Conservation (phyloP, 305 asterid genomes). For the Fraxinus dipetala region DNA sequence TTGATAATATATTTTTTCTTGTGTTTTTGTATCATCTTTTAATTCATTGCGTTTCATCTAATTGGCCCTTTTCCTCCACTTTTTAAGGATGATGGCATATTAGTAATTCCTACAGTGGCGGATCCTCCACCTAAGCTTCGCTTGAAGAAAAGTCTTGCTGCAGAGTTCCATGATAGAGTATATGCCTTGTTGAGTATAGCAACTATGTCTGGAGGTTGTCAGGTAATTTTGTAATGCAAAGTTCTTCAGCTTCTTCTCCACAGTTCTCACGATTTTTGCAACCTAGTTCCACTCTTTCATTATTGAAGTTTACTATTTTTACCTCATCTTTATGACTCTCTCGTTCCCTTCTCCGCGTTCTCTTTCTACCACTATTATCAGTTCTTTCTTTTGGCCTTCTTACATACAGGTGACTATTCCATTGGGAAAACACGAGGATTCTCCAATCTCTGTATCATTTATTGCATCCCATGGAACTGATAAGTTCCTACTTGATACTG, state of each 20-base stretch:
- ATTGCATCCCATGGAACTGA: conserved; percentile 80
- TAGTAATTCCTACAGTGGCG: conserved; percentile 73
- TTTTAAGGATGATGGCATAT: conserved; percentile 64
- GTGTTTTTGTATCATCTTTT: not conserved
- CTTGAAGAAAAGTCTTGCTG: conserved; percentile 42
- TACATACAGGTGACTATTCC: conserved; percentile 72
- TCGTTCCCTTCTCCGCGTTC: not conserved
- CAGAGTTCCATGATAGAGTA: conserved; percentile 54
- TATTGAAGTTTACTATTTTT: not conserved
- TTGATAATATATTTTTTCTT: not conserved
- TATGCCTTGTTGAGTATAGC: conserved; percentile 66
- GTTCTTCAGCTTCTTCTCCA: conserved; percentile 16
- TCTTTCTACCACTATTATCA: conserved; percentile 5
- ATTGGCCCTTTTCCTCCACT: not conserved
- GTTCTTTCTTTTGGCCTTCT: conserved; percentile 11
- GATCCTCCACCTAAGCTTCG: conserved; percentile 67
- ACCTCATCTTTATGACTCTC: not conserved
- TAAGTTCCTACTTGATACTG: conserved; percentile 83
- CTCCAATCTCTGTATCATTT: conserved; percentile 66
- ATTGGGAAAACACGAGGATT: conserved; percentile 62
- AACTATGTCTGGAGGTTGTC: conserved; percentile 82
- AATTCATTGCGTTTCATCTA: not conserved
- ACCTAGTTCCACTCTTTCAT: not conserved
- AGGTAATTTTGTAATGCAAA: conserved; percentile 42
- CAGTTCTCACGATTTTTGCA: not conserved